Evolutionary conservation across 176 grass and related monocot genomes (phyloP), one percentile per base, ranked within the genome.

Genomic region (Olyra latifolia): DNA sequence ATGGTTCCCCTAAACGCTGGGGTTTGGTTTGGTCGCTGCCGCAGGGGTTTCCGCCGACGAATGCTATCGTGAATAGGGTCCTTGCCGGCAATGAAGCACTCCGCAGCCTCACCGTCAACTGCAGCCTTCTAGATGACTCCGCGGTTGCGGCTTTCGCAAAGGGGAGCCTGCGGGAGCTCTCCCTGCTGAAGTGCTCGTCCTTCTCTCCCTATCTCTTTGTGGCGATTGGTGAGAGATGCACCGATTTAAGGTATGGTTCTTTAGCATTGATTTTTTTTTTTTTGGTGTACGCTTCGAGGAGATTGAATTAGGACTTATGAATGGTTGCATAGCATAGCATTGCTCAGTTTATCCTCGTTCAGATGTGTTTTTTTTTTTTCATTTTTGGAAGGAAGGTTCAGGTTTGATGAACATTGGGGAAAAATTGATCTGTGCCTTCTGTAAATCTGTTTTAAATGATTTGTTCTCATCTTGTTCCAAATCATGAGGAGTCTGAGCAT

Each of bases 61-160:
- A 75, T 69, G 69, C 66, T 25, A 87, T 91, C 42, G 29, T 93
- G 28, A 75, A 60, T 55, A 89, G 81, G 83, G 80, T 98, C 76
- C 88, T 98, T 8, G 70, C 48, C 9, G 81, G 86, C 19, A 98
- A 98, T 61, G 71, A 75, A 22, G 65, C 35, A 30, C 60, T 98
- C 55, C 81, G 70, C 48, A 83, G 41, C 65, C 86, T 98, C 66
- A 69, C 62, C 27, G 81, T 98, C 71, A 91, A 93, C 76, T 95
- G 95, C 61, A 86, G 83, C 88, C 83, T 57, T 32, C 80, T 98
- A 14, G 86, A 93, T 66, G 90, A 98, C 84, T 86, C 77, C 58
- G 87, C 90, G 0, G 39, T 92, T 13, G 65, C 81, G 3, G 48
- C 67, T 77, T 93, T 98, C 56, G 88, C 90, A 2, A 98, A 91